These are phyloP conservation scores for Fusarium sp. DNA, from an alignment of 2,329 filamentous ascomycete species.

Conservation along the genomic window DNA sequence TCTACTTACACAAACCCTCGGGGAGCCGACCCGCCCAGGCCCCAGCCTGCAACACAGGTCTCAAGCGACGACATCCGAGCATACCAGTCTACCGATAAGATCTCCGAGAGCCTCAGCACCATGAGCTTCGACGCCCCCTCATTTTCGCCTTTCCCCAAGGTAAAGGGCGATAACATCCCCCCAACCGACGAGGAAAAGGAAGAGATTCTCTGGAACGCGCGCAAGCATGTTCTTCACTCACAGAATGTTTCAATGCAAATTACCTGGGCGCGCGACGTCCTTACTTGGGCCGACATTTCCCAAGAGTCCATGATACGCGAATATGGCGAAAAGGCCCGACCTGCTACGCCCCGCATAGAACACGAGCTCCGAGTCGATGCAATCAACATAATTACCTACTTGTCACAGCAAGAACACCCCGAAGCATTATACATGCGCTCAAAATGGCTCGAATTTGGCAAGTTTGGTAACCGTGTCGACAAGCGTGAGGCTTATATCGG, in stretches of 20 bases:
- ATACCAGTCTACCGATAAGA: conserved; percentile 55
- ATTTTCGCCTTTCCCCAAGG: conserved; percentile 92
- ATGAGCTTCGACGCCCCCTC: conserved; percentile 73
- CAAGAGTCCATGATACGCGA: conserved; percentile 81
- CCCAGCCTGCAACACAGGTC: conserved; percentile 51
- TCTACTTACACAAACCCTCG: conserved; percentile 55
- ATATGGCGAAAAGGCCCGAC: conserved; percentile 64
- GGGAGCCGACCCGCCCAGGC: conserved; percentile 47
- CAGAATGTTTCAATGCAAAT: conserved; percentile 97
- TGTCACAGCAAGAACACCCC: conserved; percentile 91
- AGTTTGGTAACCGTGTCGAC: conserved; percentile 90
- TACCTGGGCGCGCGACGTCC: conserved; percentile 93
- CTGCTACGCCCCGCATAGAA: conserved; percentile 86
- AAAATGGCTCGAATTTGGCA: conserved; percentile 98
- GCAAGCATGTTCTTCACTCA: conserved; percentile 86
- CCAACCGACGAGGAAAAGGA: conserved; percentile 96
- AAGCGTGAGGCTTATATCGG: conserved; percentile 93
- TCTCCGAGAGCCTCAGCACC: conserved; percentile 54
- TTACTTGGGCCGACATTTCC: conserved; percentile 88
- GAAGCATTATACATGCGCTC: conserved; percentile 94
- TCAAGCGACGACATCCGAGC: conserved; percentile 54
- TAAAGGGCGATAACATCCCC: conserved; percentile 88
- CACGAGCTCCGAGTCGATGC: conserved; percentile 90
- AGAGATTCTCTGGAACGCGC: conserved; percentile 85
- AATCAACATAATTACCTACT: conserved; percentile 89